Evolutionary conservation across 2,329 filamentous ascomycete genomes (phyloP).

Genomic region (Exophiala oligosperma): DNA sequence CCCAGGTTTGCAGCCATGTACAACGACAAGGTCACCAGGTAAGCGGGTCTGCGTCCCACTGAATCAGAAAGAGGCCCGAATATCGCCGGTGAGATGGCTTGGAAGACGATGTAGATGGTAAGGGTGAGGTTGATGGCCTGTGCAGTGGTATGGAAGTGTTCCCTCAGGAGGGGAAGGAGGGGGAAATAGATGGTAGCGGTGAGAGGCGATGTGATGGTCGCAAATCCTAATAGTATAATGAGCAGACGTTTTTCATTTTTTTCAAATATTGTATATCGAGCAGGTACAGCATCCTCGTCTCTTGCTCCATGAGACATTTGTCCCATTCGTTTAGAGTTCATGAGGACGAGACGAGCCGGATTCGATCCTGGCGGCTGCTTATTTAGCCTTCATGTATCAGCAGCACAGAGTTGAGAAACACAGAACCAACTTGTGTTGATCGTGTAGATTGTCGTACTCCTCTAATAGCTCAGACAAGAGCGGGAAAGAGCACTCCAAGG

Average conservation of each 20-base stretch:
- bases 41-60: constrained; percentile 50
- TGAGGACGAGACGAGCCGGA: too few species aligned
- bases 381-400: too few species aligned
- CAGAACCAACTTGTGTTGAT: too few species aligned
- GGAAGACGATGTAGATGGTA: constrained; percentile 45
- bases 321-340: not conserved
- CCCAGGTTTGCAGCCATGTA: constrained; percentile 45
- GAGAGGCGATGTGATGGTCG: constrained; percentile 44
- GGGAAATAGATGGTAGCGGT: constrained; percentile 53
- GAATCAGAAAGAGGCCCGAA: constrained; percentile 52
- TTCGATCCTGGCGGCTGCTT: too few species aligned
- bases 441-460: too few species aligned
- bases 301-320: constrained; percentile 6
- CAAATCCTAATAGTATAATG: constrained; percentile 12
- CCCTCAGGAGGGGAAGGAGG: constrained; percentile 41
- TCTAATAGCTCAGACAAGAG: too few species aligned
- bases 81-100: constrained; percentile 55
- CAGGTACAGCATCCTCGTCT: too few species aligned
- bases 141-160: constrained; percentile 33
- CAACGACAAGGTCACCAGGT: constrained; percentile 46
- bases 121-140: constrained; percentile 31
- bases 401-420: too few species aligned
- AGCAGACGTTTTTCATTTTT: constrained; percentile 7
- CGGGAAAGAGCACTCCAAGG: too few species aligned
- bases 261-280: constrained; percentile 11